phyloP scores from a whole-genome alignment of 202 grass and related monocot genomes.

The Digitaria exilis region DNA sequence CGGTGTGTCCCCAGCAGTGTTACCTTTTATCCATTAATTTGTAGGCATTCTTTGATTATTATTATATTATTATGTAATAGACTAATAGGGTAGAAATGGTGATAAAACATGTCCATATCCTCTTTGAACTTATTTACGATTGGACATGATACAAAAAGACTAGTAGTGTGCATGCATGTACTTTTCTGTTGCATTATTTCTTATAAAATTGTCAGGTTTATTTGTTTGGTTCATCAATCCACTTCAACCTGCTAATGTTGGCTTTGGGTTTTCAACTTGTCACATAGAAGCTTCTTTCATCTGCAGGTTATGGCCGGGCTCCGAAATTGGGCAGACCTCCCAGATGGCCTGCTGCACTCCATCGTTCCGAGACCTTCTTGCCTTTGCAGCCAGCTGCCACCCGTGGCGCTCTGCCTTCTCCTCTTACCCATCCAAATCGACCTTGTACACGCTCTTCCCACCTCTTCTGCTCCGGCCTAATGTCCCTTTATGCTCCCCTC shows the following conservation, averaged over 20 bases:
- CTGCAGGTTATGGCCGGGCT: not conserved
- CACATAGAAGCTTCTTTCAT: not conserved
- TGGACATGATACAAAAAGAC: too few relatives aligned
- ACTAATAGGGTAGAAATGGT: not conserved
- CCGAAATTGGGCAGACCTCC: conserved; percentile 49
- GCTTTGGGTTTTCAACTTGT: not conserved
- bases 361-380: conserved; percentile 40
- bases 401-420: conserved; percentile 47
- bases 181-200: not conserved
- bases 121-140: not conserved
- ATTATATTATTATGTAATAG: not conserved
- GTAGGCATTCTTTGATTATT: not conserved
- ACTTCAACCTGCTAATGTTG: not conserved
- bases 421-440: conserved; percentile 17
- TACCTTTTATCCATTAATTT: not conserved
- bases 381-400: conserved; percentile 45
- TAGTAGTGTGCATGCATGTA: not conserved
- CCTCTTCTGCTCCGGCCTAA: conserved; percentile 38
- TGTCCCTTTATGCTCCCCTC: not conserved
- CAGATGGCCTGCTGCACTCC: conserved; percentile 44
- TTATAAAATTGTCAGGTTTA: not conserved
- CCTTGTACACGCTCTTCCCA: conserved; percentile 29
- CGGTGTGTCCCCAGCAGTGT: not conserved
- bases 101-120: not conserved
- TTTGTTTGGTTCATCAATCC: not conserved